Conservation (phyloP, 169 alveolate species). For the Eimeria praecox region DNA sequence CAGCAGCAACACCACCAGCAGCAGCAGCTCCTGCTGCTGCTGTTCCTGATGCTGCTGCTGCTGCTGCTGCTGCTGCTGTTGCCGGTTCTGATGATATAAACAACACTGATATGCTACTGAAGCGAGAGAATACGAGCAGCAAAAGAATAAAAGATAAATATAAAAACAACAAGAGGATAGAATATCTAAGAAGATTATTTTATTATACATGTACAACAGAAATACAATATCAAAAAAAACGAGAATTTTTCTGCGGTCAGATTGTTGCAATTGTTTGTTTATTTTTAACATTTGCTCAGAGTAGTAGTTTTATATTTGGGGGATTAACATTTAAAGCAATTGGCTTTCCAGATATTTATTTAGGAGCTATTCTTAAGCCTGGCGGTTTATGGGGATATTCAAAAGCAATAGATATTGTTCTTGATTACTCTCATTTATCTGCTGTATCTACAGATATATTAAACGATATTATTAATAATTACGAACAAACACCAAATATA, state of each 20-base stretch:
- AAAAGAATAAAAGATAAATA: too few relatives aligned
- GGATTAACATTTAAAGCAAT: slow-evolving; percentile 69
- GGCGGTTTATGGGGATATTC: slow-evolving; percentile 50
- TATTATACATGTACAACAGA: not conserved
- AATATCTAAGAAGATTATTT: not conserved
- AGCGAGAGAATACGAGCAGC: too few relatives aligned
- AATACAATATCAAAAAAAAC: not conserved
- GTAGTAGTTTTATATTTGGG: slow-evolving; percentile 53
- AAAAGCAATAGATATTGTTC: not conserved
- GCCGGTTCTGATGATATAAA: too few relatives aligned
- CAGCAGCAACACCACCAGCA: too few relatives aligned
- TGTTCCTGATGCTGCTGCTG: too few relatives aligned
- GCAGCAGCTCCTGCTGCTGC: too few relatives aligned
- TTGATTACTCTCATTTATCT: not conserved
- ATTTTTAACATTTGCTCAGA: not conserved
- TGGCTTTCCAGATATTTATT: slow-evolving; percentile 75
- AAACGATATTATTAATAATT: not conserved
- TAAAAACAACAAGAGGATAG: not conserved
- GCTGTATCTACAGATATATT: not conserved
- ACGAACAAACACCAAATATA: not conserved
- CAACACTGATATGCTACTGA: not conserved
- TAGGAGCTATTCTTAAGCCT: slow-evolving; percentile 43
- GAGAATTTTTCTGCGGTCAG: slow-evolving; percentile 32
- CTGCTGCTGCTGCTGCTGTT: too few relatives aligned
- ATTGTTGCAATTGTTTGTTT: slow-evolving; percentile 39